Evolutionary conservation across 176 grass and related monocot species (phyloP).

Genomic region (Tillandsia leiboldiana): DNA sequence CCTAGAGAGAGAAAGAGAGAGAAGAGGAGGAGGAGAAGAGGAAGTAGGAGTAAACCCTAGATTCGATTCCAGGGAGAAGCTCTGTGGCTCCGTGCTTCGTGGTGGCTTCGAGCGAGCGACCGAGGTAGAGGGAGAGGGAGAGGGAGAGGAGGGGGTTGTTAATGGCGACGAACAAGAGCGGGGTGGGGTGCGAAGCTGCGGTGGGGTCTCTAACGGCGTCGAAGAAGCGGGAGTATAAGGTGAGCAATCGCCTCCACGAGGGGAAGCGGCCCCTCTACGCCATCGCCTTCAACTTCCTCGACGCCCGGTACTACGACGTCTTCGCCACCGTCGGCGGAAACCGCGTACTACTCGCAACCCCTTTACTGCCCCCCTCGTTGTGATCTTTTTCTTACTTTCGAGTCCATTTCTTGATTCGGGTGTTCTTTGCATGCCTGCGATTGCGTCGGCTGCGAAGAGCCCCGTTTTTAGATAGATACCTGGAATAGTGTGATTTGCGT

Average conservation of each 20-base stretch:
- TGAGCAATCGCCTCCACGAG: slow-evolving; percentile 53
- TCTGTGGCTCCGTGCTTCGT: too few relatives aligned
- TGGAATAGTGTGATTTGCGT: neutral
- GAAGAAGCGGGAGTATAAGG: slow-evolving; percentile 60
- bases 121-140: neutral
- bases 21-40: too few relatives aligned
- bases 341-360: slow-evolving; percentile 28
- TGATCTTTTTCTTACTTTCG: neutral
- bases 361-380: neutral
- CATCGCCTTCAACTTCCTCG: slow-evolving; percentile 92
- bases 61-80: too few relatives aligned
- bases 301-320: slow-evolving; percentile 71
- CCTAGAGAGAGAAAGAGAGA: too few relatives aligned
- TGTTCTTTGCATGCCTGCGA: too few relatives aligned
- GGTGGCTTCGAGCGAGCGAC: too few relatives aligned
- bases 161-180: slow-evolving; percentile 34
- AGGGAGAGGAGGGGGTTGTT: neutral
- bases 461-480: too few relatives aligned
- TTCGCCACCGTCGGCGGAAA: slow-evolving; percentile 69
- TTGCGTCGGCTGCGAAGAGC: too few relatives aligned
- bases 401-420: neutral
- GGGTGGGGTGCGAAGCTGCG: slow-evolving; percentile 56
- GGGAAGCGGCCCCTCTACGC: slow-evolving; percentile 80
- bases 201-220: slow-evolving; percentile 47
- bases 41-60: too few relatives aligned